These are phyloP conservation scores for Cystofilobasidium macerans DNA, from an alignment of 768 basidiomycete species.

Conservation along the genomic window DNA sequence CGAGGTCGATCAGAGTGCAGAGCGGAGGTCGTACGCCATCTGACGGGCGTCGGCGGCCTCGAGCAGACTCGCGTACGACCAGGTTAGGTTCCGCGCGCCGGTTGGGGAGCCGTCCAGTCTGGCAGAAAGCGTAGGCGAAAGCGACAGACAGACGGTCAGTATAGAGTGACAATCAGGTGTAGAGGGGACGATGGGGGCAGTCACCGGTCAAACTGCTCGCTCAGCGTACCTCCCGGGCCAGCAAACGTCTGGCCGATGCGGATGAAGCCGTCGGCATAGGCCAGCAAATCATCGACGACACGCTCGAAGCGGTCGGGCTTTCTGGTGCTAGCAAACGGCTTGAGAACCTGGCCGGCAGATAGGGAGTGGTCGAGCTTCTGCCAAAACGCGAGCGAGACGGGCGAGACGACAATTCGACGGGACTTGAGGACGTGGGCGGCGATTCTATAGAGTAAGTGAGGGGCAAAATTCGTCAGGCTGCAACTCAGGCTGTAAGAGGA, in stretches of 20 bases:
- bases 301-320: background rate
- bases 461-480: background rate
- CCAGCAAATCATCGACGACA: background rate
- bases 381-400: slow-evolving; percentile 24
- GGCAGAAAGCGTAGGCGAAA: background rate
- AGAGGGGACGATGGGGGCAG: too few species aligned
- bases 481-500: background rate
- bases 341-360: background rate
- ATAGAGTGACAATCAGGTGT: background rate
- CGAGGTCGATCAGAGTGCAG: too few species aligned
- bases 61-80: slow-evolving; percentile 17
- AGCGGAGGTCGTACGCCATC: too few species aligned
- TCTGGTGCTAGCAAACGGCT: too few species aligned
- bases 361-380: background rate
- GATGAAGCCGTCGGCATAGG: slow-evolving; percentile 17
- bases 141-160: background rate
- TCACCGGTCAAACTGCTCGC: slow-evolving; percentile 21
- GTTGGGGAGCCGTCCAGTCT: slow-evolving; percentile 14
- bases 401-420: background rate
- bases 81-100: slow-evolving; percentile 21
- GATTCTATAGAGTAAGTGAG: too few species aligned
- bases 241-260: slow-evolving; percentile 7
- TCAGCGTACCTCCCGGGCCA: slow-evolving; percentile 7
- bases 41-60: slow-evolving; percentile 14
- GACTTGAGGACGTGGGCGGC: background rate